Percentiles rank a stretch among this genome's conserved stretches.
phyloP scores from a whole-genome alignment of 768 basidiomycete genomes.

The Lentinus brumalis region DNA sequence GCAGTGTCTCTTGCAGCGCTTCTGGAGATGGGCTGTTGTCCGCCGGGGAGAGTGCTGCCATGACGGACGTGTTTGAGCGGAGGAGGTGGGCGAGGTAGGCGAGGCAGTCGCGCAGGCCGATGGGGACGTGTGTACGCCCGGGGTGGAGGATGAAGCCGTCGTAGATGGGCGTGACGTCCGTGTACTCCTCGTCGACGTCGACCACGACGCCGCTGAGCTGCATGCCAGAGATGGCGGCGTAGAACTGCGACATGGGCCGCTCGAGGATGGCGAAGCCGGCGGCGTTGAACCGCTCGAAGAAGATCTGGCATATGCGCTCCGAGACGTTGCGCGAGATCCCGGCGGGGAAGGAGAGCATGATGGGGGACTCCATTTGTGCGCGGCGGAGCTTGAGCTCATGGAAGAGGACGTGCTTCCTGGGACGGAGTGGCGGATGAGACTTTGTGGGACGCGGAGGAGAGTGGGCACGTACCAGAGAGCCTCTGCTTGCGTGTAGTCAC shows the following conservation, averaged over 20 bases:
- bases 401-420: constrained; percentile 87
- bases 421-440: background rate
- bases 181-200: constrained; percentile 76
- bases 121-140: constrained; percentile 53
- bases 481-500: constrained; percentile 84
- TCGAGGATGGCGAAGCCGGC: constrained; percentile 81
- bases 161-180: constrained; percentile 76
- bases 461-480: constrained; percentile 72
- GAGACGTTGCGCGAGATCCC: constrained; percentile 66
- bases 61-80: constrained; percentile 65
- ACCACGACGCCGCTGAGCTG: constrained; percentile 74
- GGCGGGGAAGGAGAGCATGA: constrained; percentile 70
- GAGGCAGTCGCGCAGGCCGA: constrained; percentile 76
- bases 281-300: constrained; percentile 92
- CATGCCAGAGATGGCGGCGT: constrained; percentile 49
- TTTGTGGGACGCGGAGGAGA: background rate
- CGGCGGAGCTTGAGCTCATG: constrained; percentile 72
- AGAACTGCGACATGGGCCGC: constrained; percentile 83
- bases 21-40: constrained; percentile 48
- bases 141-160: constrained; percentile 66
- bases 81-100: constrained; percentile 75
- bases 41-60: constrained; percentile 57
- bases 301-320: constrained; percentile 77
- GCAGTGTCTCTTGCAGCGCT: constrained; percentile 49
- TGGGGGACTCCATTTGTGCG: constrained; percentile 85